phyloP scores from a whole-genome alignment of 2,329 filamentous ascomycete species.

The Pseudohalonectria lignicola region DNA sequence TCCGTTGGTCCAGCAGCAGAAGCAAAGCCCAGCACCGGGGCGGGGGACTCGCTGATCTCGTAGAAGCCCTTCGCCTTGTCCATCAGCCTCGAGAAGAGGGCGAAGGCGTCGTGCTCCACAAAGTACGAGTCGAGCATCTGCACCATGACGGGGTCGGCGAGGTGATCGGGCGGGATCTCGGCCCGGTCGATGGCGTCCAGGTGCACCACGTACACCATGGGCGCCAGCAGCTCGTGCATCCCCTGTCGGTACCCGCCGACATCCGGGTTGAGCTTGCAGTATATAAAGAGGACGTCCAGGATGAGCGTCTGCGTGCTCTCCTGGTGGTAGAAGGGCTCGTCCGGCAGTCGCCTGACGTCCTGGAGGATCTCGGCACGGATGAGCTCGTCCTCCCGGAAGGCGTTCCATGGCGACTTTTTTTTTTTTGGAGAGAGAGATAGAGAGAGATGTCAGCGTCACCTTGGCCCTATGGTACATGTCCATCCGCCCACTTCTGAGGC shows the following conservation, averaged over 20 bases:
- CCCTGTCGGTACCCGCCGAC: conserved; percentile 90
- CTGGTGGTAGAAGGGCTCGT: conserved; percentile 82
- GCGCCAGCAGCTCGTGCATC: conserved; percentile 93
- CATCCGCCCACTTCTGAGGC: too few species aligned
- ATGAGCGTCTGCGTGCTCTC: conserved; percentile 69
- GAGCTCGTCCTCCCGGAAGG: conserved; percentile 72
- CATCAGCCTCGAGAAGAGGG: conserved; percentile 81
- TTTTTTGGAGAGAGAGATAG: neutral
- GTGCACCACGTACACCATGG: conserved; percentile 75
- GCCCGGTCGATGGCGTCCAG: conserved; percentile 61
- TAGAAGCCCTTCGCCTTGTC: conserved; percentile 79
- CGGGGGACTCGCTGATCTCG: conserved; percentile 45
- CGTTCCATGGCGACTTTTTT: conserved; percentile 76
- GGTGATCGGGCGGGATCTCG: conserved; percentile 8
- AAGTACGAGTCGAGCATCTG: conserved; percentile 61
- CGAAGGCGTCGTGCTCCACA: conserved; percentile 85
- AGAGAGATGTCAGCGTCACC: too few species aligned
- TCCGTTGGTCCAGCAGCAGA: too few species aligned
- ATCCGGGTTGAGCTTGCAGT: conserved; percentile 82
- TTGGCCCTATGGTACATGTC: too few species aligned
- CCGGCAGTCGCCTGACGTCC: conserved; percentile 88
- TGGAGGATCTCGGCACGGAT: conserved; percentile 83
- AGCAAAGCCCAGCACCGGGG: neutral
- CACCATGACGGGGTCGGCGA: conserved; percentile 42
- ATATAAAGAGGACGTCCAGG: conserved; percentile 84